Evolutionary conservation across 2,329 filamentous ascomycete genomes (phyloP), one percentile per base, ranked within the genome.

Genomic region (Cordyceps javanica): DNA sequence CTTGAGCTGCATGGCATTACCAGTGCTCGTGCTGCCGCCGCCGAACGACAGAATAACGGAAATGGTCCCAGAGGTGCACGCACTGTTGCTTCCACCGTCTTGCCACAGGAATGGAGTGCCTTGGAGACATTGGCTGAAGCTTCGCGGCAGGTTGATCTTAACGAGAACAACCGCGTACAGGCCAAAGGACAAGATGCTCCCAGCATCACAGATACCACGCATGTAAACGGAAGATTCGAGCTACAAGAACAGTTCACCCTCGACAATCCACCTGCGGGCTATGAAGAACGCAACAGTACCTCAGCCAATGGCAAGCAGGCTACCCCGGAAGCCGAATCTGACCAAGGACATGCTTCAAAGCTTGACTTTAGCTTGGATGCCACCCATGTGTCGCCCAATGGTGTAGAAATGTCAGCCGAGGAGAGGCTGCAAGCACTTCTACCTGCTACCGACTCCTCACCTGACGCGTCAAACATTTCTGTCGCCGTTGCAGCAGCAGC

Each of bases 51-150:
- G 13, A 66, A 64, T 25, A 64, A 62, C 42, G 45, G 62, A 42
- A 65, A 65, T 54, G 59, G 58, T 30, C 68, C 66, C 45, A 59
- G 62, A 9, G 69, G 65, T 25, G 75, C 63, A 11, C 72, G 68
- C 45, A 48, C 64, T 5, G 59, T 65, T 2, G 62, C 65, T 28
- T 57, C 67, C 7, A 62, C 60, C 46, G 72, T 74, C 23, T 66
- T 77, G 8, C 77, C 79, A 1, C 81, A 83, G 63, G 83, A 85
- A 62, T 90, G 91, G 79, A 91, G 90, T 60, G 89, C 90, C 2
- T 77, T 96, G 38, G 90, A 95, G 69, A 91, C 91, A 5, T 78
- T 96, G 23, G 91, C 91, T 32, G 91, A 96, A 72, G 91, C 92
- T 0, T 95, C 91, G 51, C 82, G 90, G 52, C 89, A 90, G 69